Conservation (phyloP, 2,329 filamentous ascomycete species). For the Chaetomium sp. region DNA sequence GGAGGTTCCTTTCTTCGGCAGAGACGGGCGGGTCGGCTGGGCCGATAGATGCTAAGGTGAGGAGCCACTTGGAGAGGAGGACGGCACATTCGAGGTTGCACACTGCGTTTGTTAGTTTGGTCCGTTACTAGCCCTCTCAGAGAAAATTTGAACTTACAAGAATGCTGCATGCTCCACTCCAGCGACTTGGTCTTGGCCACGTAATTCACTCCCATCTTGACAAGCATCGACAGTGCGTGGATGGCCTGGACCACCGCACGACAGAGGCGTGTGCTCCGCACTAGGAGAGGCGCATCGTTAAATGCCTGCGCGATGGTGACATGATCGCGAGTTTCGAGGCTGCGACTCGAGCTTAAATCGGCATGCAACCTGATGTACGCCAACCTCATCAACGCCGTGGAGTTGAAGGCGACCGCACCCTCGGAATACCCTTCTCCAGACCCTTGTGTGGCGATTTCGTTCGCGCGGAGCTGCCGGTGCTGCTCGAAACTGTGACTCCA, state of each 20-base stretch:
- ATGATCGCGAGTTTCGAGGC: constrained; percentile 59
- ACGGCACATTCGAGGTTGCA: constrained; percentile 58
- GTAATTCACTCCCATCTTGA: constrained; percentile 57
- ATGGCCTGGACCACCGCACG: constrained; percentile 61
- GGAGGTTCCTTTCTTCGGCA: constrained; percentile 46
- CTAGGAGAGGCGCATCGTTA: constrained; percentile 50
- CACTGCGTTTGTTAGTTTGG: constrained; percentile 31
- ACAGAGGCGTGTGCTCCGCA: constrained; percentile 53
- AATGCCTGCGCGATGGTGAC: constrained; percentile 55
- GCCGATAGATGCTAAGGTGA: constrained; percentile 48
- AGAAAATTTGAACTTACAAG: constrained; percentile 38
- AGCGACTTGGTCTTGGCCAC: constrained; percentile 54
- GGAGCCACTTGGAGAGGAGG: constrained; percentile 54
- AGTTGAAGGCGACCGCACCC: constrained; percentile 60
- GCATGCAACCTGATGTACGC: constrained; percentile 61
- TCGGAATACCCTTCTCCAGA: constrained; percentile 46
- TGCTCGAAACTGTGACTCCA: constrained; percentile 56
- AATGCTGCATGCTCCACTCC: constrained; percentile 59
- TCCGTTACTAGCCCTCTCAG: not conserved
- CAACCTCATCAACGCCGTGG: constrained; percentile 52
- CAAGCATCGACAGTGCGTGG: constrained; percentile 60
- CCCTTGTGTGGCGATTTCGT: constrained; percentile 37
- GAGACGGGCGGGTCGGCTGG: constrained; percentile 44
- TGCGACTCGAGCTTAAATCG: constrained; percentile 55
- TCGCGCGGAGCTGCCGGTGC: constrained; percentile 44